Conservation (phyloP, 2,329 filamentous ascomycete genomes). For the Nigrospora osmanthi region DNA sequence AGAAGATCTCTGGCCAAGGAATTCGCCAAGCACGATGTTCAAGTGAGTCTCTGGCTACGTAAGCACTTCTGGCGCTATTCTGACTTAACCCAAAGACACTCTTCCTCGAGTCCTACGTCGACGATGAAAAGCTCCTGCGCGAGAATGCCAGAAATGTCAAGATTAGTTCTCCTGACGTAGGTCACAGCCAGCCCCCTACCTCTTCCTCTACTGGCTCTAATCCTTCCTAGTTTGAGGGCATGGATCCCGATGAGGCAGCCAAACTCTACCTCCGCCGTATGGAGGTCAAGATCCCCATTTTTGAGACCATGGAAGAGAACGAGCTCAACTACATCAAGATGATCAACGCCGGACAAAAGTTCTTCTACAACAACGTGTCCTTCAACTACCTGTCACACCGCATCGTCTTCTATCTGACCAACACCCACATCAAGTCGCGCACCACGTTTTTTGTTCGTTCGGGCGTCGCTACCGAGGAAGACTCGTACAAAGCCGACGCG, state of each 20-base stretch:
- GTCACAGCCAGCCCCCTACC: conserved; percentile 16
- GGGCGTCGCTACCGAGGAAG: conserved; percentile 78
- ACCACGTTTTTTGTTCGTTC: conserved; percentile 90
- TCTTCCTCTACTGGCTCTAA: not conserved
- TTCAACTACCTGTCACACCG: conserved; percentile 95
- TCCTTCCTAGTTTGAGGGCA: conserved; percentile 64
- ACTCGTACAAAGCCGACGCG: conserved; percentile 87
- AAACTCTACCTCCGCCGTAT: conserved; percentile 87
- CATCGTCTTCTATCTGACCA: conserved; percentile 97
- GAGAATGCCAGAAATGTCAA: conserved; percentile 97
- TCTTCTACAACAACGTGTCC: conserved; percentile 93
- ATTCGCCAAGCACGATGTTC: conserved; percentile 94
- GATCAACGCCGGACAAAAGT: conserved; percentile 91
- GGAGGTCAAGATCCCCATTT: conserved; percentile 85
- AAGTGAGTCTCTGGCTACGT: conserved; percentile 39
- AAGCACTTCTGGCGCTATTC: not conserved
- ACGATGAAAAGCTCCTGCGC: conserved; percentile 86
- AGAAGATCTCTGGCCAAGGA: conserved; percentile 84
- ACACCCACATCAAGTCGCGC: conserved; percentile 91
- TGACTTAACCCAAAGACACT: conserved; percentile 55
- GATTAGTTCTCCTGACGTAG: conserved; percentile 89
- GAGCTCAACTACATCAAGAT: conserved; percentile 98
- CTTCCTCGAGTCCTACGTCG: conserved; percentile 93
- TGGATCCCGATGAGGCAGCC: conserved; percentile 87
- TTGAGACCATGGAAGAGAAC: conserved; percentile 90